Conservation (phyloP, 768 basidiomycete genomes). For the Lactifluus echinatus region DNA sequence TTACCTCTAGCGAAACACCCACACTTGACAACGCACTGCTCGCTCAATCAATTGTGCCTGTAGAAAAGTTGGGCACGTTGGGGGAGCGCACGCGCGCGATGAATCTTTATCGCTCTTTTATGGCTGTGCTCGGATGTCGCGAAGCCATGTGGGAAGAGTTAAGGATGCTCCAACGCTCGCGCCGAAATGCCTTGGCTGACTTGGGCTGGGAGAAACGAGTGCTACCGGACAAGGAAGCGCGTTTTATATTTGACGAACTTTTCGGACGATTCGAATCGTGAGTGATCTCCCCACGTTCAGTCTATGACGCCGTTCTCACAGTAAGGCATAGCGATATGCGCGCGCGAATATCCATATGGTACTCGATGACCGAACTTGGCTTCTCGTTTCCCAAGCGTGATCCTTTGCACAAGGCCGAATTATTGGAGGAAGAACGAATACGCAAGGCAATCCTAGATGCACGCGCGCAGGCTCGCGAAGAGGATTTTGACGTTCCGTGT, state of each 20-base stretch:
- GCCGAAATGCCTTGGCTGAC: conserved; percentile 41
- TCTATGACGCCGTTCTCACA: not conserved
- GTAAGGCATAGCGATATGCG: conserved; percentile 48
- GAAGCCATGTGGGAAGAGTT: conserved; percentile 76
- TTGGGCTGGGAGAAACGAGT: conserved; percentile 56
- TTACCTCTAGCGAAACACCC: conserved; percentile 14
- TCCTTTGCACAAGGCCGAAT: conserved; percentile 58
- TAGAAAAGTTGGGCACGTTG: conserved; percentile 31
- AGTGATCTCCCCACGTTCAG: conserved; percentile 3
- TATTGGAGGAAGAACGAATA: conserved; percentile 56
- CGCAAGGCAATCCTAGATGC: conserved; percentile 55
- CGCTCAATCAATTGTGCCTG: conserved; percentile 17
- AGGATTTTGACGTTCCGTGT: conserved; percentile 43
- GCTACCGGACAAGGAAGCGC: conserved; percentile 15
- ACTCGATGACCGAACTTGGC: conserved; percentile 48
- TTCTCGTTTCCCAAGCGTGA: conserved; percentile 54
- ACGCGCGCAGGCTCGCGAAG: conserved; percentile 38
- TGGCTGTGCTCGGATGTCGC: conserved; percentile 53
- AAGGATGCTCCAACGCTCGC: conserved; percentile 50
- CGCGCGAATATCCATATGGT: conserved; percentile 54
- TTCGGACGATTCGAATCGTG: conserved; percentile 18
- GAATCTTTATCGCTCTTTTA: conserved; percentile 60
- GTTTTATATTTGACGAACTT: conserved; percentile 16
- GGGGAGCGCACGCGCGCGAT: conserved; percentile 58
- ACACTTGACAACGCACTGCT: conserved; percentile 14